Conservation (phyloP, 2,329 filamentous ascomycete species). For the Aspergillus sp. region DNA sequence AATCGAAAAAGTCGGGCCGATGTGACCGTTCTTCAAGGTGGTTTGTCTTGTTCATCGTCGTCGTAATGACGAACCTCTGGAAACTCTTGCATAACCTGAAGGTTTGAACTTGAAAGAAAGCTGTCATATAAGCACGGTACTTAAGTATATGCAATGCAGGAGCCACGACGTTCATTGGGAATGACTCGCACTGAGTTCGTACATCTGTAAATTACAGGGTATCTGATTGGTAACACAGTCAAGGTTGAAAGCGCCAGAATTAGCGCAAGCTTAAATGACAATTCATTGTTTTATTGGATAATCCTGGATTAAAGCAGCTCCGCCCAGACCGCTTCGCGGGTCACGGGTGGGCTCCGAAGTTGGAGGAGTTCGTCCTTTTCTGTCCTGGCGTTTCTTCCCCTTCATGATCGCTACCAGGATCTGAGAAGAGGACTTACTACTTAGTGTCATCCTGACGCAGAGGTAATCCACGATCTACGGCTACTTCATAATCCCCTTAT, state of each 20-base stretch:
- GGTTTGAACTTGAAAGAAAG: not conserved
- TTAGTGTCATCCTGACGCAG: not conserved
- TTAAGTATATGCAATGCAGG: constrained; percentile 1
- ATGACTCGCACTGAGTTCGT: not conserved
- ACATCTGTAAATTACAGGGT: not conserved
- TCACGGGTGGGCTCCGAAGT: constrained; percentile 1
- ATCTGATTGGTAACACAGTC: not conserved
- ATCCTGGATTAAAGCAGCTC: not conserved
- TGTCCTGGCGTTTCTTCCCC: not conserved
- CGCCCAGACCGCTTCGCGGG: constrained; percentile 13
- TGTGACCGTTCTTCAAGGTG: not conserved
- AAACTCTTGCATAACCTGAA: not conserved
- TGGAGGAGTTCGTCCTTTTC: not conserved
- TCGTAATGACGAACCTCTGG: not conserved
- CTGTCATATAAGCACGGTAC: not conserved
- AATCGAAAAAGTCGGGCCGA: not conserved
- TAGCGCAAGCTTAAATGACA: constrained; percentile 12
- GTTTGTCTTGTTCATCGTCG: not conserved
- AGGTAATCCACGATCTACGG: constrained; percentile 10
- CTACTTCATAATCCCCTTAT: not conserved
- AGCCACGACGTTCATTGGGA: not conserved
- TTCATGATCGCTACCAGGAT: constrained; percentile 13
- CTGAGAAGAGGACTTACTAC: not conserved
- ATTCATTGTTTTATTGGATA: not conserved
- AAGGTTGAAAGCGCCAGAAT: not conserved